These are phyloP conservation scores for Monilinia fructicola DNA, from an alignment of 2,329 filamentous ascomycete species.

Conservation along the genomic window DNA sequence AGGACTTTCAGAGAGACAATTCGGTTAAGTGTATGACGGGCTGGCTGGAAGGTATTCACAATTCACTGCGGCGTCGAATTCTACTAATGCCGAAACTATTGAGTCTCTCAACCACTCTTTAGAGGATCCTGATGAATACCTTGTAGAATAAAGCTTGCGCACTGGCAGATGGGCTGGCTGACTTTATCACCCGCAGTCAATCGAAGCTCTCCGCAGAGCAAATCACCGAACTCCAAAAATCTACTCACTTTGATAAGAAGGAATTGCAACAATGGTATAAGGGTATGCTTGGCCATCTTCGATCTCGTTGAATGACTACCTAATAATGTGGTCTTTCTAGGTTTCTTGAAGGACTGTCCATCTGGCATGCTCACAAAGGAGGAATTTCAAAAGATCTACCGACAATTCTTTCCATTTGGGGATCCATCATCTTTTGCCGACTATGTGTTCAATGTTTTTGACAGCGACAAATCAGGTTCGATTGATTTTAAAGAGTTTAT, in stretches of 20 bases:
- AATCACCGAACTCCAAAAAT: slow-evolving; percentile 91
- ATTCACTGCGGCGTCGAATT: not conserved
- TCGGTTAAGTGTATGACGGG: not conserved
- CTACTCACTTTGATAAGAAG: slow-evolving; percentile 99
- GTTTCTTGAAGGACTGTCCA: slow-evolving; percentile 97
- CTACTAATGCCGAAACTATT: not conserved
- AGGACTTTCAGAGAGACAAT: not conserved
- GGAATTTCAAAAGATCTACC: slow-evolving; percentile 99
- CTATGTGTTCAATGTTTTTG: slow-evolving; percentile 99
- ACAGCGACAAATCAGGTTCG: slow-evolving; percentile 92
- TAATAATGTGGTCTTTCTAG: slow-evolving; percentile 47
- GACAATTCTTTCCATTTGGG: slow-evolving; percentile 98
- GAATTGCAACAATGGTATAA: slow-evolving; percentile 99
- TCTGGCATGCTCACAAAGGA: slow-evolving; percentile 96
- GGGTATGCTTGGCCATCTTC: slow-evolving; percentile 56
- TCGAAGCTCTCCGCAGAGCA: slow-evolving; percentile 97
- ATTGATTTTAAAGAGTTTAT: slow-evolving; percentile 99
- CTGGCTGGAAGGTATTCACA: not conserved
- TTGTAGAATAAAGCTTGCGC: not conserved
- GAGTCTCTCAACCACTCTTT: not conserved
- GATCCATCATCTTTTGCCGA: slow-evolving; percentile 97
- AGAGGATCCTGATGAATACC: not conserved
- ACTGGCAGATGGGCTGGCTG: slow-evolving; percentile 19
- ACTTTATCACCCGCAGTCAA: slow-evolving; percentile 60
- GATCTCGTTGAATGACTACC: slow-evolving; percentile 25